A percentile compares a stretch with the other conserved stretches of the same genome.
Conservation (phyloP, 2,329 filamentous ascomycete genomes). For the Sphaerulina populicola region DNA sequence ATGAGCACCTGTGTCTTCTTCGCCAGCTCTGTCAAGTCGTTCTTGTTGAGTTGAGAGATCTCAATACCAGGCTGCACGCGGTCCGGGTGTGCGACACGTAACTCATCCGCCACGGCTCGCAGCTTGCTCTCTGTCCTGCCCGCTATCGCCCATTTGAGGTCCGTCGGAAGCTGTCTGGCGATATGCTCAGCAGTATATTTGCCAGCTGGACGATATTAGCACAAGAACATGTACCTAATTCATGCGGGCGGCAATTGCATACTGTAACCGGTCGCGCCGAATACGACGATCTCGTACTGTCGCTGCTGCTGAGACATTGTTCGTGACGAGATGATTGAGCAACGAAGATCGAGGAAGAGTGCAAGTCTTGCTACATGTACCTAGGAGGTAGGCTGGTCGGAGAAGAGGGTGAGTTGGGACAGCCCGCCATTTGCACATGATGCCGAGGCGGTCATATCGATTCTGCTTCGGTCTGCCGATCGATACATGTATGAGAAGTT, state of each 20-base stretch:
- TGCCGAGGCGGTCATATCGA: not conserved
- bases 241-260: not conserved
- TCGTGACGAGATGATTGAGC: slow-evolving; percentile 1
- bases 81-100: slow-evolving; percentile 60
- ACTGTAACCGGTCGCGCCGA: slow-evolving; percentile 69
- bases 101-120: slow-evolving; percentile 56
- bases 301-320: slow-evolving; percentile 37
- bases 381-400: slow-evolving; percentile 14
- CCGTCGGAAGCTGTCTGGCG: slow-evolving; percentile 58
- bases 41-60: slow-evolving; percentile 41
- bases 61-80: slow-evolving; percentile 59
- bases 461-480: not conserved
- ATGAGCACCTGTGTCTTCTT: slow-evolving; percentile 52
- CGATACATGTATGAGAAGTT: not conserved
- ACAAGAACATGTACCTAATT: not conserved
- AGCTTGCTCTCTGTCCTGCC: slow-evolving; percentile 75
- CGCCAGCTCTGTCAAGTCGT: slow-evolving; percentile 45
- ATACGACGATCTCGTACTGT: slow-evolving; percentile 57
- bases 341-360: not conserved
- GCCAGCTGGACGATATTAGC: slow-evolving; percentile 44
- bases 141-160: slow-evolving; percentile 79
- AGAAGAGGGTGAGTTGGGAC: slow-evolving; percentile 8
- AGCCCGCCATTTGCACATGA: slow-evolving; percentile 6
- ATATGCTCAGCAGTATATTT: slow-evolving; percentile 69
- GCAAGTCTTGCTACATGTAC: slow-evolving; percentile 1